Evolutionary conservation across 371 early-diverging fungal genomes (phyloP).

Genomic region (Conidiobolus incongruus): DNA sequence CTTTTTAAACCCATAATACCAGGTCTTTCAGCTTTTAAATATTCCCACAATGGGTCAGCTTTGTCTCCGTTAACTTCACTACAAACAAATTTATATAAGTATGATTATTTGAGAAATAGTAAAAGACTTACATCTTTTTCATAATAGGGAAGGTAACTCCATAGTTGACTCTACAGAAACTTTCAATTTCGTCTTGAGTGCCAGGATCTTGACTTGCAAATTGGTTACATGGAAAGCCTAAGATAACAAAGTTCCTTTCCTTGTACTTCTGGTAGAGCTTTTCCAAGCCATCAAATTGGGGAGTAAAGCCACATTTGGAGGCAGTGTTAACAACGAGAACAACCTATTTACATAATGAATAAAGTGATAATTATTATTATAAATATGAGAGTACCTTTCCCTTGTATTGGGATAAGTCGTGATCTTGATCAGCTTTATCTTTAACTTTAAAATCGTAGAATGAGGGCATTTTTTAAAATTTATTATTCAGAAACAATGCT

Average conservation of each 20-base stretch:
- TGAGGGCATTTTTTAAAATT: too few species aligned
- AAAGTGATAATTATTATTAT: conserved; percentile 33
- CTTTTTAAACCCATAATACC: conserved; percentile 3
- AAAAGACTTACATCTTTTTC: conserved; percentile 26
- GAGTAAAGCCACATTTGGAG: conserved; percentile 82
- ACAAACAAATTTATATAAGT: background rate
- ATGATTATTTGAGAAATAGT: background rate
- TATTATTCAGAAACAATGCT: too few species aligned
- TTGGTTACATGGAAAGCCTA: conserved; percentile 83
- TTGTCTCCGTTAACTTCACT: conserved; percentile 62
- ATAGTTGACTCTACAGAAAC: conserved; percentile 37
- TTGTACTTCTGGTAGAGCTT: conserved; percentile 55
- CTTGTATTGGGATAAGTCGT: conserved; percentile 8
- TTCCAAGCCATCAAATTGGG: conserved; percentile 66
- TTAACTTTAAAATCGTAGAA: conserved; percentile 2
- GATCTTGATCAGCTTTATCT: background rate
- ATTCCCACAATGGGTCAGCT: conserved; percentile 46
- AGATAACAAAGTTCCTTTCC: conserved; percentile 42
- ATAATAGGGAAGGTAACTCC: conserved; percentile 63
- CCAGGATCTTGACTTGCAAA: conserved; percentile 56
- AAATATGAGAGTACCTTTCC: too few species aligned
- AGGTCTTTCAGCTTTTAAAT: conserved; percentile 33
- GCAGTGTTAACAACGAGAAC: conserved; percentile 89
- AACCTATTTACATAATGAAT: conserved; percentile 62
- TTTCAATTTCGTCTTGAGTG: conserved; percentile 30